phyloP scores from a whole-genome alignment of 2,329 filamentous ascomycete genomes.

The Arthrobotrys pseudoclavata region DNA sequence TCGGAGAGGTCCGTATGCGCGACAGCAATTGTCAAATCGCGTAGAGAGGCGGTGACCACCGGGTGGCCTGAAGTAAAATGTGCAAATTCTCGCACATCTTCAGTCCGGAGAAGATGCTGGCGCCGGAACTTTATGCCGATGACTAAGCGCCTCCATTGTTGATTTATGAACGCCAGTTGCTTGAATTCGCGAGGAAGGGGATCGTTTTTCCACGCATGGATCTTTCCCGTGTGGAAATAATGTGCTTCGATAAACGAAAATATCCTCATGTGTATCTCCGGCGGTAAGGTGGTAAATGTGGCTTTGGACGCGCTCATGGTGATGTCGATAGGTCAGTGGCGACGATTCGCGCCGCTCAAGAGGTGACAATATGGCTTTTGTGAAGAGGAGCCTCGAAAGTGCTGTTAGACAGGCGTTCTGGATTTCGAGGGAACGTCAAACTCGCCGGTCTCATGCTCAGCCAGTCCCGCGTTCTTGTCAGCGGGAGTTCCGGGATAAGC shows the following conservation, averaged over 20 bases:
- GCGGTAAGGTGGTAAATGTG: constrained; percentile 41
- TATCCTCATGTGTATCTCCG: constrained; percentile 42
- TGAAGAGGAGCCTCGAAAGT: neutral
- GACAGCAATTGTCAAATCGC: constrained; percentile 35
- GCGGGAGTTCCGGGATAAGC: neutral
- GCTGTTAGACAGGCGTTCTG: neutral
- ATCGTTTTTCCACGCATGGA: constrained; percentile 37
- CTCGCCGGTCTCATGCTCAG: neutral
- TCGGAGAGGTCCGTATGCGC: constrained; percentile 27
- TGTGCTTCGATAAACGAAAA: constrained; percentile 44
- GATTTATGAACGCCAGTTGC: constrained; percentile 48
- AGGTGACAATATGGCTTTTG: neutral
- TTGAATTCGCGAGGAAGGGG: constrained; percentile 37
- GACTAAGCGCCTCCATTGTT: constrained; percentile 46
- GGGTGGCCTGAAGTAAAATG: constrained; percentile 31
- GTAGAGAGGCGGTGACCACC: constrained; percentile 34
- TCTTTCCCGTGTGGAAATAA: constrained; percentile 28
- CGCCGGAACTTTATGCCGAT: constrained; percentile 41
- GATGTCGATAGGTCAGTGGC: neutral
- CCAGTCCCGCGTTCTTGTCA: neutral
- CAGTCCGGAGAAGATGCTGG: constrained; percentile 30
- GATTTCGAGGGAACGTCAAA: constrained; percentile 1
- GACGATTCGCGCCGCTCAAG: neutral
- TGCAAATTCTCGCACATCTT: constrained; percentile 38
- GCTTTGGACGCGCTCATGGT: constrained; percentile 36